Percentiles rank a stretch among this genome's conserved stretches.
phyloP scores from a whole-genome alignment of 352 stramenopile genomes.

The Globisporangium cederbergense region DNA sequence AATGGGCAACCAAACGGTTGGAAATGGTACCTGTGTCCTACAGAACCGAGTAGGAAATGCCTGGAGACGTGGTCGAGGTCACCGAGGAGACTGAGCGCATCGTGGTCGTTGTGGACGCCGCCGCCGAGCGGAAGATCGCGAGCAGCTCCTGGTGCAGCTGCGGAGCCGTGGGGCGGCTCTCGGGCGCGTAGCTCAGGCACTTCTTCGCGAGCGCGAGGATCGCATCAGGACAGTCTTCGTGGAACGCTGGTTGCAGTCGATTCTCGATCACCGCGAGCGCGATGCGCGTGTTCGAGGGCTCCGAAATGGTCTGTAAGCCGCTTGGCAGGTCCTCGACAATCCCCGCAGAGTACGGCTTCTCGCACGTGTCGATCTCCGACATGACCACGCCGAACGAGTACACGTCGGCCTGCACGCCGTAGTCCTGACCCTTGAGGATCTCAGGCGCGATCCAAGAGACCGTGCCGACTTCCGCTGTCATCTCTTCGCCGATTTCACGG shows the following conservation, averaged over 20 bases:
- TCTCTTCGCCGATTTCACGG: slow-evolving; percentile 26
- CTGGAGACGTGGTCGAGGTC: not conserved
- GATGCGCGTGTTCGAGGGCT: slow-evolving; percentile 36
- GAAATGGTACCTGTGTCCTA: not conserved
- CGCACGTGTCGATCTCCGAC: slow-evolving; percentile 47
- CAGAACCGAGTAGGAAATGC: slow-evolving; percentile 7
- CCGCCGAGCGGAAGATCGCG: slow-evolving; percentile 3
- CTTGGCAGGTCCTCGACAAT: slow-evolving; percentile 9
- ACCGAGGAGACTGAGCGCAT: not conserved
- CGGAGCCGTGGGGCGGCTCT: not conserved
- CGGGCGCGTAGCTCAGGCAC: slow-evolving; percentile 15
- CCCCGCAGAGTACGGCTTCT: slow-evolving; percentile 34
- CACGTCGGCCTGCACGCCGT: slow-evolving; percentile 47
- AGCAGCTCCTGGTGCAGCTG: slow-evolving; percentile 15
- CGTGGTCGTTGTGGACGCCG: not conserved
- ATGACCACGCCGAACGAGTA: slow-evolving; percentile 59
- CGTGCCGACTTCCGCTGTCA: slow-evolving; percentile 53
- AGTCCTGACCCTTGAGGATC: slow-evolving; percentile 43
- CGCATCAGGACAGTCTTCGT: slow-evolving; percentile 28
- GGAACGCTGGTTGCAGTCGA: slow-evolving; percentile 32
- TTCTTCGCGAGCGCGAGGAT: slow-evolving; percentile 27
- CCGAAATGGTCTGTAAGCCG: slow-evolving; percentile 10
- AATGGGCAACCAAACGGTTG: not conserved
- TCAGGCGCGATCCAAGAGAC: slow-evolving; percentile 55
- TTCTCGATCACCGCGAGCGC: slow-evolving; percentile 43